These are phyloP conservation scores for Phlebiopsis flavidoalba DNA, from an alignment of 768 basidiomycete genomes.

Conservation along the genomic window DNA sequence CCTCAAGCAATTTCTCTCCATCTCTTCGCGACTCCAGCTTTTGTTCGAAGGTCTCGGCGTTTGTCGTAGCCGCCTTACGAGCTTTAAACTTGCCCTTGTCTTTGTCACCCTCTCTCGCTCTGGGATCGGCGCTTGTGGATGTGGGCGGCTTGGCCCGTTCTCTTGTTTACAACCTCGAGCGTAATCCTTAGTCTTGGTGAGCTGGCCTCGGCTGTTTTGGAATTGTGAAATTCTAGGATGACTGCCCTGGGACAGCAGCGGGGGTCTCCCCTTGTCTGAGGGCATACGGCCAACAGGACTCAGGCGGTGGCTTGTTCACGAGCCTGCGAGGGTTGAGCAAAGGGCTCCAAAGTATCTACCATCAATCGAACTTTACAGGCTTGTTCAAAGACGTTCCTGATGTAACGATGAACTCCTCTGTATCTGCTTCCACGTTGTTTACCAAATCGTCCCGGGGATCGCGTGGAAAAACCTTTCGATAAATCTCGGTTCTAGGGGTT, in stretches of 20 bases:
- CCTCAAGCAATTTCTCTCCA: conserved; percentile 77
- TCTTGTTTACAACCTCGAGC: conserved; percentile 9
- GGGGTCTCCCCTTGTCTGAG: conserved; percentile 49
- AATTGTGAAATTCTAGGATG: conserved; percentile 15
- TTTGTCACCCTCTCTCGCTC: conserved; percentile 24
- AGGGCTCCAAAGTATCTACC: not conserved
- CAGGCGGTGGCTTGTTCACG: conserved; percentile 35
- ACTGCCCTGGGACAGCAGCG: conserved; percentile 24
- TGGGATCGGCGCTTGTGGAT: conserved; percentile 5
- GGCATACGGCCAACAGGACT: conserved; percentile 51
- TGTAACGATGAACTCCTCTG: conserved; percentile 76
- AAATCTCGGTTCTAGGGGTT: conserved; percentile 86
- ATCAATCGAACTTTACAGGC: conserved; percentile 42
- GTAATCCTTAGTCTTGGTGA: conserved; percentile 15
- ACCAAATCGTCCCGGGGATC: conserved; percentile 88
- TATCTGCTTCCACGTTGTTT: conserved; percentile 95
- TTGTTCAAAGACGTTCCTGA: conserved; percentile 72
- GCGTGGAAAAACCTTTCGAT: conserved; percentile 92
- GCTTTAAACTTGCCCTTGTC: conserved; percentile 6
- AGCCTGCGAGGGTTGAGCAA: conserved; percentile 27
- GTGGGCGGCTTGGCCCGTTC: conserved; percentile 19
- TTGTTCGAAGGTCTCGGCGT: conserved; percentile 72
- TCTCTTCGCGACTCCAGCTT: conserved; percentile 82
- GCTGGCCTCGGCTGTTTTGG: conserved; percentile 17
- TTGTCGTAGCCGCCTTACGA: conserved; percentile 36